Base-by-base conservation (phyloP, 1,139 yeast species). In the Protomyces macrosporus region DNA sequence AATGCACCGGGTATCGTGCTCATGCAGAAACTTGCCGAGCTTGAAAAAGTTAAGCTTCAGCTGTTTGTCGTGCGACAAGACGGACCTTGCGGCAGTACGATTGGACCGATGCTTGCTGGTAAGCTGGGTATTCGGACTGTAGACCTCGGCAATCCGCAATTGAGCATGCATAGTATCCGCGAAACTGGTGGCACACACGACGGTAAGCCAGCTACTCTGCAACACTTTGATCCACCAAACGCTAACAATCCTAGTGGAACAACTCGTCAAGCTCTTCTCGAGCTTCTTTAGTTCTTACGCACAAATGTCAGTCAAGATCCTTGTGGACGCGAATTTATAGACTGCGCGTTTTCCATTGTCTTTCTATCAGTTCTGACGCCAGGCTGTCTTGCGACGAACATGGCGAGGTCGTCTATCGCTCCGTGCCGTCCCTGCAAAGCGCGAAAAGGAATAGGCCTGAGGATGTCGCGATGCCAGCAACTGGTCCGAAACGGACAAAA, bases 41-140 rank as follows among this genome's bases (percentile, higher is more conserved):
- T 72, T 52, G 86, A 84, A 3, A 77, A 82, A 68, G 86, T 87
- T 14, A 58, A 58, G 30, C 68, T 77, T 61, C 80, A 77, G 69
- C 95, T 90, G 66, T 90, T 93, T 77, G 98, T 91, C 37, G 96
- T 88, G 34, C 82, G 95, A 67, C 93, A 93, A 73, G 96, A 88
- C 71, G 85, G 95, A 0, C 89, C 97, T 2, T 93, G 98, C 76
- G 98, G 98, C 1, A 87, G 96, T 2, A 93, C 98, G 1, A 93
- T 93, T 71, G 98, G 98, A 0, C 98, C 98, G 33, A 87, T 90
- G 74, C 78, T 93, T 67, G 86, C 97, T 39, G 87, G 96, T 3
- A 88, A 88, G 71, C 81, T 93, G 57, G 98, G 98, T 60, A 82
- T 93, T 56, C 82, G 96, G 73, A 90, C 97, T 2, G 77, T 93